Evolutionary conservation across 164 flowering plant species (phyloP).

Genomic region (Vitis vinifera): DNA sequence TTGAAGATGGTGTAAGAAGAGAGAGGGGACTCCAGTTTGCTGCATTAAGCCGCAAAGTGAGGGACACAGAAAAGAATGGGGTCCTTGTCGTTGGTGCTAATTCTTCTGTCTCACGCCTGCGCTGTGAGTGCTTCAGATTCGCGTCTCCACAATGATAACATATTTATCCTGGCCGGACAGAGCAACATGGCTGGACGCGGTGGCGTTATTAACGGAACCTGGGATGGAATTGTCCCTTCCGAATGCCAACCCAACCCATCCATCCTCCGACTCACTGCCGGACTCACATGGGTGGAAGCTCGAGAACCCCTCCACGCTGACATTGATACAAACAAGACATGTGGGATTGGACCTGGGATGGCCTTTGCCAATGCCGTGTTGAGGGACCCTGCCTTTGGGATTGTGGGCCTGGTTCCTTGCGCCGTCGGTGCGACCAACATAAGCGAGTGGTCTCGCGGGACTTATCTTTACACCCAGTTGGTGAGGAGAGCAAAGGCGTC

Average conservation of each 20-base stretch:
- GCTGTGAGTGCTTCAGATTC: no score
- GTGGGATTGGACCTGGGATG: constrained; percentile 90
- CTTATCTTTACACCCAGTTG: constrained; percentile 42
- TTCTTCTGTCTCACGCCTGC: no score
- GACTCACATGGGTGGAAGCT: constrained; percentile 60
- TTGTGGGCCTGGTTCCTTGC: constrained; percentile 79
- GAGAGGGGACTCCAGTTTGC: no score
- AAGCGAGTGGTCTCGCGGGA: constrained; percentile 62
- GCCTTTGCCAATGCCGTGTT: constrained; percentile 54
- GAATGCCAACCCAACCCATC: constrained; percentile 45
- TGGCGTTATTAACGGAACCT: constrained; percentile 45
- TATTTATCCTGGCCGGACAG: constrained; percentile 69
- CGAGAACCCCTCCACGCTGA: constrained; percentile 70
- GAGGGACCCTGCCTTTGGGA: constrained; percentile 29
- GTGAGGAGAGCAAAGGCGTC: constrained; percentile 47
- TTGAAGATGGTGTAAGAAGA: no score
- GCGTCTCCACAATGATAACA: constrained; percentile 5
- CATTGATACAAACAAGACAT: constrained; percentile 53
- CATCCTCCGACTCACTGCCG: constrained; percentile 44
- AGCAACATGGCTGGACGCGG: constrained; percentile 92
- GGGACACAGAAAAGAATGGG: no score
- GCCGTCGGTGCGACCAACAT: constrained; percentile 77
- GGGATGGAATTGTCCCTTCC: constrained; percentile 68
- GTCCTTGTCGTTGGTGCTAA: no score
- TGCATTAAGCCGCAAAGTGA: no score